phyloP scores from a whole-genome alignment of 2,329 filamentous ascomycete genomes.

The Colletotrichum zoysiae region DNA sequence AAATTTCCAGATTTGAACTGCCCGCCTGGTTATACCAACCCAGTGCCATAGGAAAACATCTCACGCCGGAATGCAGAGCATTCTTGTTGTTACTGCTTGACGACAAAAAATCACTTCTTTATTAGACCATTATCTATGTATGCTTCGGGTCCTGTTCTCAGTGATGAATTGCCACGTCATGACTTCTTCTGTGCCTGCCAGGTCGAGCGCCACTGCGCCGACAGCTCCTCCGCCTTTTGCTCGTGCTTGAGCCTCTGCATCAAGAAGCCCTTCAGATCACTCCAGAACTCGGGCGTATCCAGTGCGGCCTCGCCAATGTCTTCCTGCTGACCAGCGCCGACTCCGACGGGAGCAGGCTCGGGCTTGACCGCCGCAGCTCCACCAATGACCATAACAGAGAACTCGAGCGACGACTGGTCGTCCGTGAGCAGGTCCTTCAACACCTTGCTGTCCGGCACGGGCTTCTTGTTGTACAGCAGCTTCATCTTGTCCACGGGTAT shows the following conservation, averaged over 20 bases:
- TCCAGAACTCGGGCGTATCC: constrained; percentile 84
- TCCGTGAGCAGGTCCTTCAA: constrained; percentile 77
- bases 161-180: constrained; percentile 28
- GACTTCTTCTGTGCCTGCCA: constrained; percentile 68
- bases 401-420: constrained; percentile 72
- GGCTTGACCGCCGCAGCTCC: constrained; percentile 66
- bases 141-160: constrained; percentile 9
- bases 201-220: constrained; percentile 75
- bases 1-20: constrained; percentile 51
- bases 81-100: constrained; percentile 44
- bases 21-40: constrained; percentile 50
- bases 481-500: constrained; percentile 84
- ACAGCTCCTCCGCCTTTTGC: constrained; percentile 72
- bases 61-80: constrained; percentile 48
- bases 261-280: constrained; percentile 84
- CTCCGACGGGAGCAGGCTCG: constrained; percentile 53
- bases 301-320: constrained; percentile 64
- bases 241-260: constrained; percentile 82
- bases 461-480: constrained; percentile 89
- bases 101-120: constrained; percentile 39
- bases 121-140: constrained; percentile 37
- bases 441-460: constrained; percentile 81
- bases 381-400: constrained; percentile 89
- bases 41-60: constrained; percentile 46
- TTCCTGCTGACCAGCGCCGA: constrained; percentile 37